Evolutionary conservation across 768 basidiomycete genomes (phyloP).

Genomic region (Amanita exitialis): DNA sequence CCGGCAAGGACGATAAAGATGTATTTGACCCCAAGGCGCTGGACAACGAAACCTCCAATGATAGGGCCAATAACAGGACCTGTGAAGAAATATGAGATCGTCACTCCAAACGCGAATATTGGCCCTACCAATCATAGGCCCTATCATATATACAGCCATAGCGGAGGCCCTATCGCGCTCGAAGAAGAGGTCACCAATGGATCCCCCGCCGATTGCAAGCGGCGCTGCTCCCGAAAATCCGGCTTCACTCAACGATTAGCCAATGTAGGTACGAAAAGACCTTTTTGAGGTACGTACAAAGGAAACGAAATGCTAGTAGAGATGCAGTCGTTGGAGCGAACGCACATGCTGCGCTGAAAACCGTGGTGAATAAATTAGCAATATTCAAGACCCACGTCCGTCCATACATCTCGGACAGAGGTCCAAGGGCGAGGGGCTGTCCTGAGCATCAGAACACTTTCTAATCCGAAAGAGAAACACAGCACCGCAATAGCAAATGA

Average conservation of each 20-base stretch:
- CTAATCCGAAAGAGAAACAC: neutral
- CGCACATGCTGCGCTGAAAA: slow-evolving; percentile 61
- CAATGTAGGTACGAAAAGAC: neutral
- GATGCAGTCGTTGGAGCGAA: slow-evolving; percentile 45
- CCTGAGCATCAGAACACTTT: neutral
- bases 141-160: slow-evolving; percentile 60
- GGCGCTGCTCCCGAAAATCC: slow-evolving; percentile 59
- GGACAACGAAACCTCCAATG: slow-evolving; percentile 54
- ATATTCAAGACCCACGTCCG: slow-evolving; percentile 65
- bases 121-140: slow-evolving; percentile 45
- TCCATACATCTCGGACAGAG: slow-evolving; percentile 67
- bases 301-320: slow-evolving; percentile 58
- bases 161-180: slow-evolving; percentile 44
- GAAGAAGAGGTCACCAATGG: slow-evolving; percentile 57
- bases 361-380: slow-evolving; percentile 48
- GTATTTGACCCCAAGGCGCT: slow-evolving; percentile 49
- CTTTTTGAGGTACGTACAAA: slow-evolving; percentile 35
- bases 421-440: slow-evolving; percentile 50
- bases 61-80: slow-evolving; percentile 52
- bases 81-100: slow-evolving; percentile 11
- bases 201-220: slow-evolving; percentile 53
- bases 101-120: neutral
- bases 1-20: slow-evolving; percentile 44
- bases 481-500: slow-evolving; percentile 57
- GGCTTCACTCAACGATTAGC: slow-evolving; percentile 23